These are phyloP conservation scores for Xylaria sp. DNA, from an alignment of 2,329 filamentous ascomycete species.

Conservation along the genomic window DNA sequence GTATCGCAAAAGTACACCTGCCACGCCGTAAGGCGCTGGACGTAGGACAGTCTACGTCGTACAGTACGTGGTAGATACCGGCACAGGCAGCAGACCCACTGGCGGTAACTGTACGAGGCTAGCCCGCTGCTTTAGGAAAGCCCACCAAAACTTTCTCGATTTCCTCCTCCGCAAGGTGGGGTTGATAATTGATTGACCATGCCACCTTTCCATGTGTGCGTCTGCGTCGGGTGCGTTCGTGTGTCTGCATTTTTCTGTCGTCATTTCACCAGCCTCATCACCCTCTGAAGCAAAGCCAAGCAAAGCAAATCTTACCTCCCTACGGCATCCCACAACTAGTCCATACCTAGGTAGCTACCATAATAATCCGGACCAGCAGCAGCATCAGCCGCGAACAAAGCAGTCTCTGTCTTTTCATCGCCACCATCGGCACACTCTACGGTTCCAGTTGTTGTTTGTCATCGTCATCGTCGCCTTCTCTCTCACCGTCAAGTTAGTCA, in stretches of 20 bases:
- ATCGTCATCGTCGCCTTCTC: neutral
- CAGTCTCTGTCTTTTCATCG: neutral
- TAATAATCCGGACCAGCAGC: neutral
- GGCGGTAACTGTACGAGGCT: neutral
- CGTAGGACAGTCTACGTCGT: no score
- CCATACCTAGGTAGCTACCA: neutral
- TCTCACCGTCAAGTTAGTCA: neutral
- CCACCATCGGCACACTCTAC: neutral
- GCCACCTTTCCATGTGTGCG: constrained; percentile 12
- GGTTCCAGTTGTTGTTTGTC: neutral
- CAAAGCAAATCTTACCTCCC: no score
- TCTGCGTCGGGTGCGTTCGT: constrained; percentile 5
- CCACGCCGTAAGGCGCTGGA: no score
- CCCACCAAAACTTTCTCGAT: constrained; percentile 15
- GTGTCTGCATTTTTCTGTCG: constrained; percentile 10
- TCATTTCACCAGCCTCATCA: constrained; percentile 11
- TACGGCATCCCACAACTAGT: no score
- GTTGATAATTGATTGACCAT: constrained; percentile 13
- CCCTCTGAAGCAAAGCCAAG: neutral
- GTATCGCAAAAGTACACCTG: no score
- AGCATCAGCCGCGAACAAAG: neutral
- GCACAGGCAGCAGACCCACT: neutral
- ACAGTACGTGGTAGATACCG: neutral
- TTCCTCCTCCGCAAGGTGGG: constrained; percentile 12
- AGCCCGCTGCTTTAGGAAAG: constrained; percentile 17